These are phyloP conservation scores for Dittrichia graveolens DNA, from an alignment of 129 eudicot genomes.

Conservation along the genomic window DNA sequence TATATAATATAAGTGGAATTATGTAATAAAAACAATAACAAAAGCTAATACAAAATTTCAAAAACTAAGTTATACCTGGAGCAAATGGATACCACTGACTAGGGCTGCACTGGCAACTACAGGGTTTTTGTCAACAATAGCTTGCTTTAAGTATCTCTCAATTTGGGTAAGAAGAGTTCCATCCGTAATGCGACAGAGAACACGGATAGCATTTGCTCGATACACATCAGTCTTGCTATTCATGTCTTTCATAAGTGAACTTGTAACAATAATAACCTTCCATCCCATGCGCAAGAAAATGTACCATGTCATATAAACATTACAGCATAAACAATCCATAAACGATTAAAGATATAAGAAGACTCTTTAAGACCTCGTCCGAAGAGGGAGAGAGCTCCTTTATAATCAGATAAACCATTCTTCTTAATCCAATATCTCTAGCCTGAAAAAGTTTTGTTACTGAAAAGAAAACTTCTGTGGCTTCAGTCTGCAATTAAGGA, in stretches of 20 bases:
- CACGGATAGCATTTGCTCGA: conserved; percentile 95
- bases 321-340: neutral
- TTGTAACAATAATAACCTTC: conserved; percentile 93
- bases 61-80: conserved; percentile 58
- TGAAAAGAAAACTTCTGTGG: conserved; percentile 84
- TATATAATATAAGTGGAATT: neutral
- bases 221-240: conserved; percentile 95
- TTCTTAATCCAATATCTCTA: conserved; percentile 74
- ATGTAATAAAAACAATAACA: too few relatives aligned
- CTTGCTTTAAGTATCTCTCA: conserved; percentile 94
- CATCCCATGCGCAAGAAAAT: conserved; percentile 27
- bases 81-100: conserved; percentile 94
- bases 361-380: conserved; percentile 61
- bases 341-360: neutral
- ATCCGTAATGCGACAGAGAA: conserved; percentile 91
- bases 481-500: conserved; percentile 61
- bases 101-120: conserved; percentile 98
- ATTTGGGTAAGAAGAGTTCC: conserved; percentile 92
- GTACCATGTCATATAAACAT: conserved; percentile 17
- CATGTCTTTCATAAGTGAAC: conserved; percentile 98
- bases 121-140: conserved; percentile 93
- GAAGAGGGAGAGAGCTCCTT: conserved; percentile 89
- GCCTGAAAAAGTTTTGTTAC: conserved; percentile 86
- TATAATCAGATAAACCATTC: conserved; percentile 86
- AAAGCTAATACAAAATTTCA: conserved; percentile 11